Conservation (phyloP, 1,284 basidiomycete species). For the Puccinia hordei region DNA sequence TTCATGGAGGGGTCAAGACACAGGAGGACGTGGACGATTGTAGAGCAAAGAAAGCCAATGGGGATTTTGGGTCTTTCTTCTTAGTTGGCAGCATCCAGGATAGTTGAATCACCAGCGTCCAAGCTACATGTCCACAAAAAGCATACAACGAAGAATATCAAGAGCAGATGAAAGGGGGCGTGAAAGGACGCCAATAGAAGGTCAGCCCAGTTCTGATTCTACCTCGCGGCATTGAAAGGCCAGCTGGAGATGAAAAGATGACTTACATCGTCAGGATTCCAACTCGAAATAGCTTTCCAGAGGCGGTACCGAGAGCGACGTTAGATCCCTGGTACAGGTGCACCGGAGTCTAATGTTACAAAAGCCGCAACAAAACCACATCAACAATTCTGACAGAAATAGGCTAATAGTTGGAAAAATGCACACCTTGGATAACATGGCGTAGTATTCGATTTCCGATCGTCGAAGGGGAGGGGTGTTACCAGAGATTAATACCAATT, state of each 20-base stretch:
- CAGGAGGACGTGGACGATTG: background rate
- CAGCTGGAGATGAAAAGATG: background rate
- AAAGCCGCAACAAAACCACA: conserved; percentile 62
- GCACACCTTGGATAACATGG: conserved; percentile 74
- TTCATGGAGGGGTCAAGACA: too few species aligned
- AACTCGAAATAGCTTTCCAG: conserved; percentile 98
- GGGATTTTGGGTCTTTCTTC: background rate
- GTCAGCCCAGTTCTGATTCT: background rate
- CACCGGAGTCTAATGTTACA: conserved; percentile 52
- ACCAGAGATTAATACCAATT: conserved; percentile 97
- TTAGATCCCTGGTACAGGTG: conserved; percentile 74
- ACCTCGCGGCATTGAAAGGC: too few species aligned
- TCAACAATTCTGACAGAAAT: background rate
- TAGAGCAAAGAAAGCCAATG: background rate
- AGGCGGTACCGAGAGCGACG: conserved; percentile 95
- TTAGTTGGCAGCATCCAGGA: conserved; percentile 44
- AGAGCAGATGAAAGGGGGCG: background rate
- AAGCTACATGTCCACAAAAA: conserved; percentile 7
- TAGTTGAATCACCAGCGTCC: conserved; percentile 46
- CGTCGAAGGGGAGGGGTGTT: conserved; percentile 99
- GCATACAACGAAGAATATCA: background rate
- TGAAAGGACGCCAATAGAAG: background rate
- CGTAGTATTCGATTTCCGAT: conserved; percentile 99
- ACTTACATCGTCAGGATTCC: conserved; percentile 67
- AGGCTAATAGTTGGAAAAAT: background rate